Evolutionary conservation across 108 stramenopile genomes (phyloP), one percentile per base, ranked within the genome.

Genomic region (Craspedostauros australis): DNA sequence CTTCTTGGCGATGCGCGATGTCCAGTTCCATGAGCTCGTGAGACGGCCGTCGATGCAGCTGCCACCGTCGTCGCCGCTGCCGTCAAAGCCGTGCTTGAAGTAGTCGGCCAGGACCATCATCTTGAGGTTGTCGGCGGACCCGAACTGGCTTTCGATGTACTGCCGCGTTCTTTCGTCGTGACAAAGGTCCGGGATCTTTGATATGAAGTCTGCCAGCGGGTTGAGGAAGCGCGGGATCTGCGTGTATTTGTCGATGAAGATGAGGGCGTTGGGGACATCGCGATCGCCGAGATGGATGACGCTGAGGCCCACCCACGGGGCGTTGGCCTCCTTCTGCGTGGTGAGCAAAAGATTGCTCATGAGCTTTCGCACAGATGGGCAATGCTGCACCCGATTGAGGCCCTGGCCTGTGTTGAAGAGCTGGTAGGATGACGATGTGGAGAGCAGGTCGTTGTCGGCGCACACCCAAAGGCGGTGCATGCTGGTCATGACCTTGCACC

Each of bases 201-300:
- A 73, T 30, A 86, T 50, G 42, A 72, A 79, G 25, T 67, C 50
- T 2, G 44, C 81, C 11, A 94, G 69, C 5, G 92, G 92, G 3
- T 43, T 53, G 1, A 94, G 55, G 42, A 94, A 84, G 16, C 88
- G 66, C 20, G 91, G 91, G 25, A 93, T 82, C 71, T 92, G 86
- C 11, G 91, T 89, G 64, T 93, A 93, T 66, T 93, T 93, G 74
- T 93, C 91, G 58, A 93, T 93, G 65, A 93, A 93, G 18, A 87
- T 61, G 20, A 93, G 63, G 9, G 91, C 91, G 57, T 93, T 93
- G 34, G 91, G 91, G 26, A 93, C 91, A 68, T 93, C 88, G 19
- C 88, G 80, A 62, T 84, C 79, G 3, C 78, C 91, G 32, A 93
- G 64, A 48, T 93, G 91, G 39, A 93, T 73, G 16, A 93, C 88